A percentile compares a stretch with the other conserved stretches of the same genome.
Conservation (phyloP, 192 early-diverging fungal species). For the Umbelopsis ramanniana region DNA sequence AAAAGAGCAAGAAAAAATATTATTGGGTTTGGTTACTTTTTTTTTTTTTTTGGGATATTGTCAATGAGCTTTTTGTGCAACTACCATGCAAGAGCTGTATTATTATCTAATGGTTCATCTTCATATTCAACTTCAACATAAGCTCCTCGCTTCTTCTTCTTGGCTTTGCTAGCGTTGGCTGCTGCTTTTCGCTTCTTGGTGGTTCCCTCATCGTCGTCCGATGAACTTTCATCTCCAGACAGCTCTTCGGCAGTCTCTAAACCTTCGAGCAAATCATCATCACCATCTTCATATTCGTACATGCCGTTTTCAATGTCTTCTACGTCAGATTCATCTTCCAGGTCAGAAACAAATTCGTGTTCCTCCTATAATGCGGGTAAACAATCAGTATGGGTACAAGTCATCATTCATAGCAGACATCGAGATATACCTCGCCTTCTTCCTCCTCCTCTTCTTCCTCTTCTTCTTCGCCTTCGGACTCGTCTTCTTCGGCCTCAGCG, state of each 20-base stretch:
- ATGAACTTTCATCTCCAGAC: conserved; percentile 6
- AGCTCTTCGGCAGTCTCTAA: neutral
- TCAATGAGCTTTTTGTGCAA: conserved; percentile 9
- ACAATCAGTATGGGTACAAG: neutral
- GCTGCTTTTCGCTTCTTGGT: conserved; percentile 8
- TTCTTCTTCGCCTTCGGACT: conserved; percentile 73
- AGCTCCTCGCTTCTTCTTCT: conserved; percentile 20
- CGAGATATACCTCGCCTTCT: conserved; percentile 48
- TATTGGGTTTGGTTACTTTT: neutral
- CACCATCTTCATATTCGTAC: conserved; percentile 16
- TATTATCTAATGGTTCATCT: conserved; percentile 22
- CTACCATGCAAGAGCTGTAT: conserved; percentile 18
- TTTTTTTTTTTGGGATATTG: neutral
- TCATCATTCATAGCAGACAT: conserved; percentile 23
- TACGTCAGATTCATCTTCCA: conserved; percentile 62
- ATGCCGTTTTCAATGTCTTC: conserved; percentile 64
- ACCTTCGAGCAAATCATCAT: conserved; percentile 20
- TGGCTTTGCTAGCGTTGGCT: conserved; percentile 19
- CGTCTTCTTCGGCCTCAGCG: conserved; percentile 69
- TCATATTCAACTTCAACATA: conserved; percentile 20
- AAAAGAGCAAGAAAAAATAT: conserved; percentile 1
- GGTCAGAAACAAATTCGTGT: conserved; percentile 63
- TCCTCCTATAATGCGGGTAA: no score
- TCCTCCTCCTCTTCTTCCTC: conserved; percentile 66
- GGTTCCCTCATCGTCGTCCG: neutral